Base-by-base conservation (phyloP, 2,329 filamentous ascomycete genomes). In the Claviceps capensis region DNA sequence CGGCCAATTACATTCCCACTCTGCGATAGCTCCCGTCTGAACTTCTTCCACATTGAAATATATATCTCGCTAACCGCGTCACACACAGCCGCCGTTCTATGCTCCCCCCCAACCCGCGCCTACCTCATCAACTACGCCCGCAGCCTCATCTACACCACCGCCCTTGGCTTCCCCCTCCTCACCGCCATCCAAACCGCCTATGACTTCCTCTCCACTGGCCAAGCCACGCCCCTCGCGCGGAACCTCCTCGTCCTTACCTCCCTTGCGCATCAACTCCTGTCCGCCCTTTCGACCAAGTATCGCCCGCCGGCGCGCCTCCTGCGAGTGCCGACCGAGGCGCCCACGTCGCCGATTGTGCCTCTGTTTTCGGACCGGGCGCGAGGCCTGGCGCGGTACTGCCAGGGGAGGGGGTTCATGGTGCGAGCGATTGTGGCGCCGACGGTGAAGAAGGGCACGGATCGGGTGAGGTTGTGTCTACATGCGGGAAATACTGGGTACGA, bases 41-140 rank as follows among this genome's bases (percentile, higher is more conserved):
- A 30, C 26, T 1, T 30, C 26, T 3, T 30, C 26, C 22, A 30
- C 1, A 30, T 30, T 30, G 8, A 30, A 30, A 0, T 30, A 30
- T 30, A 30, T 9, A 9, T 9, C 26, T 30, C 26, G 26, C 26
- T 30, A 30, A 30, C 26, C 26, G 26, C 14, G 2, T 43, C 8
- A 6, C 11, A 23, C 2, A 30, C 8, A 63, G 63, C 64, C 22
- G 82, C 82, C 19, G 68, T 88, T 1, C 70, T 88, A 0, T 86
- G 82, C 61, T 79, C 79, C 1, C 63, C 73, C 0, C 66, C 75
- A 1, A 77, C 80, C 0, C 71, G 82, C 23, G 67, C 77, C 1
- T 88, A 87, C 56, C 70, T 88, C 49, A 76, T 88, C 64, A 88
- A 89, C 61, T 88, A 88, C 60, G 83, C 85, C 0, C 77, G 84